Base-by-base conservation (phyloP, 495 filamentous ascomycete genomes). In the Aspergillus campestris region DNA sequence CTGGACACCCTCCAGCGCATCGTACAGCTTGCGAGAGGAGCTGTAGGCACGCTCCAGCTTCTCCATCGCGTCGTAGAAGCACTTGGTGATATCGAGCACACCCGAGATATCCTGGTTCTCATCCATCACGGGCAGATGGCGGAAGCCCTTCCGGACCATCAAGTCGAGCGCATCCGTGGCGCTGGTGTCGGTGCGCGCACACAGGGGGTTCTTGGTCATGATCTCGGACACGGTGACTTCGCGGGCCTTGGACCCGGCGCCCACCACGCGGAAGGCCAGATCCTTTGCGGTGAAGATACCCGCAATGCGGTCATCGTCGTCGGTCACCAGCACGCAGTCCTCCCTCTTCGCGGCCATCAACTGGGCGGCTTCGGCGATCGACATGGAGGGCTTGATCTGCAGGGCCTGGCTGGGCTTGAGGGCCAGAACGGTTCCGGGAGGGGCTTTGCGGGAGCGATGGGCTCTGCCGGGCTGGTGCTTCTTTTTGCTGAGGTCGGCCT, bases 21-120 rank as follows among this genome's bases (percentile, higher is more conserved):
- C 92, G 61, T 98, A 97, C 9, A 98, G 76, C 61, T 95, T 92
- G 37, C 91, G 77, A 11, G 94, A 97, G 33, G 94, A 97, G 59
- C 86, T 86, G 65, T 98, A 98, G 13, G 92, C 94, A 38, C 92
- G 82, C 66, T 98, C 92, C 47, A 98, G 65, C 69, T 98, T 98
- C 72, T 98, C 92, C 92, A 98, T 98, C 34, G 92, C 92, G 71
- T 98, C 92, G 64, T 98, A 98, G 69, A 98, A 98, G 70, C 92
- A 98, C 68, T 97, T 98, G 27, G 92, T 98, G 58, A 98, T 98
- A 72, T 98, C 92, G 37, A 98, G 75, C 50, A 98, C 89, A 69
- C 92, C 92, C 12, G 91, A 95, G 46, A 98, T 98, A 60, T 98
- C 89, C 61, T 97, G 91, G 66, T 97, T 95, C 74, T 98, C 92